These are phyloP conservation scores for Betula pendula DNA, from an alignment of 306 rosid genomes.

Conservation along the genomic window DNA sequence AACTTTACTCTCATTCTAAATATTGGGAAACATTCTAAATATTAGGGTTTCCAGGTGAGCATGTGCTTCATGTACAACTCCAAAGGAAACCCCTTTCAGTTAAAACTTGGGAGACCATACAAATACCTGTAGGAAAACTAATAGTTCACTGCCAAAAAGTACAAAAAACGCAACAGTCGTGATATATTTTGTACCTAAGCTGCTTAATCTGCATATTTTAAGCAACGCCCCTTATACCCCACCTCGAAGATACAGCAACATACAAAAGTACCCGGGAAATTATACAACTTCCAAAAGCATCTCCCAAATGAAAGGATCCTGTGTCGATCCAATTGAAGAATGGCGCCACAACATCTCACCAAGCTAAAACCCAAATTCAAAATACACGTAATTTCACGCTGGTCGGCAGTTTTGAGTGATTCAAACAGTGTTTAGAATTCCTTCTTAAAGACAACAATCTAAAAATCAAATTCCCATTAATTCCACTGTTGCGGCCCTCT, in stretches of 20 bases:
- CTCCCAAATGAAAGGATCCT: background rate
- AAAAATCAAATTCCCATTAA: background rate
- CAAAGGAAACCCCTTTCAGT: background rate
- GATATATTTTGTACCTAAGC: background rate
- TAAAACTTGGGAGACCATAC: background rate
- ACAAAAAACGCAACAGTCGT: background rate
- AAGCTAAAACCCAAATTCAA: background rate
- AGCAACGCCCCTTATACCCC: too few relatives aligned
- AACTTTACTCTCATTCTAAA: background rate
- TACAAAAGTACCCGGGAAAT: background rate
- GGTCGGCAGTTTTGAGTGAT: background rate
- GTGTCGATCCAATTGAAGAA: background rate
- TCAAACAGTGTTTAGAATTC: background rate
- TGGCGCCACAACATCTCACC: background rate
- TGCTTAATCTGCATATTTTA: background rate
- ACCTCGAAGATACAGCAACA: background rate
- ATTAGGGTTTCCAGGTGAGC: background rate
- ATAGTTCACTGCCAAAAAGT: background rate
- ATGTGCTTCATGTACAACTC: background rate
- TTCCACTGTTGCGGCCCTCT: background rate
- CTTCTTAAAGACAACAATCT: background rate
- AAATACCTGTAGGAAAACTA: background rate
- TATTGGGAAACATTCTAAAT: background rate
- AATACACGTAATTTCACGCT: background rate
- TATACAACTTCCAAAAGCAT: background rate